A percentile compares a stretch with the other conserved stretches of the same genome.
phyloP scores from a whole-genome alignment of 2,329 filamentous ascomycete species.

The Stemphylium vesicarium region DNA sequence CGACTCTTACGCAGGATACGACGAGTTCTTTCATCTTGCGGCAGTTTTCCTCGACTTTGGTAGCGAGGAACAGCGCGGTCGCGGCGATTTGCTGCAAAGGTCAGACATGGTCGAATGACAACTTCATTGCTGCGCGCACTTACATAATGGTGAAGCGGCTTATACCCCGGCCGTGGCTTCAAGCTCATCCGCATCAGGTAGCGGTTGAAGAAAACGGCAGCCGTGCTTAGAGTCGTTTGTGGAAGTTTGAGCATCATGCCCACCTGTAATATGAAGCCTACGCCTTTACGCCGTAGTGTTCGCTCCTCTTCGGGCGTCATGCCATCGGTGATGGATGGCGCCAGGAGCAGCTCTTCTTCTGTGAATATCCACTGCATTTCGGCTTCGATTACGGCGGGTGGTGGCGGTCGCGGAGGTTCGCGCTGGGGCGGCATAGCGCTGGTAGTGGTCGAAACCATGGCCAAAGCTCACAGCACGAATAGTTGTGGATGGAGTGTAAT shows the following conservation, averaged over 20 bases:
- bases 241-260: constrained; percentile 91
- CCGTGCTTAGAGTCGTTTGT: constrained; percentile 89
- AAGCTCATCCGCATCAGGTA: constrained; percentile 92
- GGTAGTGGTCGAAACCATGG: constrained; percentile 40
- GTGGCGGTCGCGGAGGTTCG: constrained; percentile 45
- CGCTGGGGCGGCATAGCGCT: constrained; percentile 29
- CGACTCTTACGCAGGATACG: constrained; percentile 89
- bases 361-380: constrained; percentile 89
- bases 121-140: constrained; percentile 17
- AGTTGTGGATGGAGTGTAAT: neutral
- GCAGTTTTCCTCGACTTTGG: constrained; percentile 97
- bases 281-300: constrained; percentile 82
- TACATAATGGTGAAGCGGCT: constrained; percentile 83
- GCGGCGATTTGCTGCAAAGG: constrained; percentile 74
- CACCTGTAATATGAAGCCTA: constrained; percentile 95
- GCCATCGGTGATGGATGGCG: constrained; percentile 85
- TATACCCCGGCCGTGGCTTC: constrained; percentile 69
- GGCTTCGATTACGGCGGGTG: constrained; percentile 58
- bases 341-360: constrained; percentile 78
- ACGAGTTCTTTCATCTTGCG: constrained; percentile 95
- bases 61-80: constrained; percentile 89
- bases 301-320: constrained; percentile 79
- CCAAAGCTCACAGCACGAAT: constrained; percentile 3
- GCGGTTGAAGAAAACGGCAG: constrained; percentile 91
- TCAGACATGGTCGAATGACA: constrained; percentile 10